Percentiles rank a stretch among this genome's conserved stretches.
Conservation (phyloP, 495 filamentous ascomycete genomes). For the Talaromyces thailandensis region DNA sequence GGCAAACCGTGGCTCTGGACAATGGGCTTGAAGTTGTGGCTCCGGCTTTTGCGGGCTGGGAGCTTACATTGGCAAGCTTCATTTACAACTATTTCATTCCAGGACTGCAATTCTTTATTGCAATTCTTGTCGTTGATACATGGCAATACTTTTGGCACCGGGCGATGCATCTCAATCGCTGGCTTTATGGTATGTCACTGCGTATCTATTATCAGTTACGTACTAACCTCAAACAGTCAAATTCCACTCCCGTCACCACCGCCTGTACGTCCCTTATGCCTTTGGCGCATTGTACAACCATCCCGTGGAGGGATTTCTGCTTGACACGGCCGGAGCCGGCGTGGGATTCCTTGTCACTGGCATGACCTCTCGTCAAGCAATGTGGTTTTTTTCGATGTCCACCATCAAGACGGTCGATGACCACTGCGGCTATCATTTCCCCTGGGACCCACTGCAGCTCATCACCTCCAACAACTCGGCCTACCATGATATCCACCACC, state of each 20-base stretch:
- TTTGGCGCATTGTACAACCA: slow-evolving; percentile 97
- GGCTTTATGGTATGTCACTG: slow-evolving; percentile 80
- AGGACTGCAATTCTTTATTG: slow-evolving; percentile 60
- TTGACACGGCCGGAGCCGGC: slow-evolving; percentile 81
- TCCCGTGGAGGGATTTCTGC: slow-evolving; percentile 77
- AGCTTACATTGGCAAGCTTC: slow-evolving; percentile 58
- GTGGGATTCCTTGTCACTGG: slow-evolving; percentile 69
- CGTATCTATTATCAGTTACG: not conserved
- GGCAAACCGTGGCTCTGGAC: slow-evolving; percentile 24
- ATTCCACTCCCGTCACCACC: slow-evolving; percentile 91
- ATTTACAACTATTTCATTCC: slow-evolving; percentile 78
- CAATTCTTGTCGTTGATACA: slow-evolving; percentile 71
- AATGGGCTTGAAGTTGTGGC: slow-evolving; percentile 23
- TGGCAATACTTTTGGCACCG: slow-evolving; percentile 98
- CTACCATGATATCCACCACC: slow-evolving; percentile 97
- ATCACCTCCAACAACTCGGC: slow-evolving; percentile 86
- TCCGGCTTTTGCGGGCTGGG: slow-evolving; percentile 51
- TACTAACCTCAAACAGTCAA: slow-evolving; percentile 43
- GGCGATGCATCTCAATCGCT: slow-evolving; percentile 88
- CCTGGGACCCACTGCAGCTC: slow-evolving; percentile 88
- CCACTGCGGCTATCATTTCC: slow-evolving; percentile 91
- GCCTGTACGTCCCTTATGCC: slow-evolving; percentile 93
- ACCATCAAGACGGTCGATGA: slow-evolving; percentile 96
- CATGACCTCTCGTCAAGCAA: slow-evolving; percentile 69
- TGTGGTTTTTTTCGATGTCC: slow-evolving; percentile 75